Base-by-base conservation (phyloP, 805 yeast species). In the Saccharomyces kudriavzevii region DNA sequence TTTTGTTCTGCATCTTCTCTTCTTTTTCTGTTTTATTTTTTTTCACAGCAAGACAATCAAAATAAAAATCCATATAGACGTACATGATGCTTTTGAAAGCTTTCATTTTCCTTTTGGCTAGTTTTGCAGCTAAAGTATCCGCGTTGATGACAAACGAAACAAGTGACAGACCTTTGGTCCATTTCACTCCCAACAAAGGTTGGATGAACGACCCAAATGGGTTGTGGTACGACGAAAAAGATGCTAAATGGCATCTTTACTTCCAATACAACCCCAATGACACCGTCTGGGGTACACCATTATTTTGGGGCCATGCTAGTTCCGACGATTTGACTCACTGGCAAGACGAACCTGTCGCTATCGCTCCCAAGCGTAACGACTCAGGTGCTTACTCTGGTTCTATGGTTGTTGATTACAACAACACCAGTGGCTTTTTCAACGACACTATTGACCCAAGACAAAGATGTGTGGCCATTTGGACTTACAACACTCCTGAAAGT, bases 181-280 rank as follows among this genome's bases (percentile, higher is more conserved):
- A 74, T 55, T 66, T 61, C 45, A 60, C 76, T 2, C 76, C 78
- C 1, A 54, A 58, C 5, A 47, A 51, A 5, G 73, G 72, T 5
- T 74, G 74, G 70, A 69, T 74, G 74, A 74, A 74, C 57, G 78
- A 74, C 56, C 77, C 78, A n/a, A 74, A 74, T 54, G 78, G 77
- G 5, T 57, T 73, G 48, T 64, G 70, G 57, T 72, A 65, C 54
- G 72, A 71, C 56, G 56, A 59, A 9, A 60, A 56, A 35, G 65
- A 62, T 8, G 60, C 64, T 6, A 24, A 63, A 22, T 74, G 67
- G 65, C 78, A 74, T 55, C 40, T 67, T 50, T 74, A 71, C 63
- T 74, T 59, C 58, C 78, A 74, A 57, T 67, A 64, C 61, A 69
- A 71, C 53, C 76, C 76, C 2, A 59, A 67, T 47, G 68, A 52